phyloP scores from a whole-genome alignment of 176 grass and related monocot species.

The Eleusine coracana region DNA sequence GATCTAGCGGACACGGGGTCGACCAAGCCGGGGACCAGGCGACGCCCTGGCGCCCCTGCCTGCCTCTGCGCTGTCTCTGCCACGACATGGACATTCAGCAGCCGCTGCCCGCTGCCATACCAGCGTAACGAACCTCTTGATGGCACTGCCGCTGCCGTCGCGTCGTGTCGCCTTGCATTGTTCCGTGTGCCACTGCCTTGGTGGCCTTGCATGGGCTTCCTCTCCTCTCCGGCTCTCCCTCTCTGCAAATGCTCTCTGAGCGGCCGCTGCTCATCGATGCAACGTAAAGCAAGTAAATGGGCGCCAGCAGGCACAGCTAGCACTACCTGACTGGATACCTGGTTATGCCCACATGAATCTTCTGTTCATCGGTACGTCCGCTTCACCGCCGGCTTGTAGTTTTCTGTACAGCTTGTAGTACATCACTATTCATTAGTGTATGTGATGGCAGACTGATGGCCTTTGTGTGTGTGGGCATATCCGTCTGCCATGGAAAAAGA shows the following conservation, averaged over 20 bases:
- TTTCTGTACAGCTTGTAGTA: not conserved
- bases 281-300: conserved; percentile 38
- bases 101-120: conserved; percentile 18
- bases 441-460: not conserved
- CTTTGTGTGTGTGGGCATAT: not conserved
- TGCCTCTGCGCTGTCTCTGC: conserved; percentile 3
- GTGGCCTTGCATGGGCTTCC: conserved; percentile 21
- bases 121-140: conserved; percentile 49
- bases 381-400: not conserved
- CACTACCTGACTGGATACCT: not conserved
- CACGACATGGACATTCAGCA: conserved; percentile 43
- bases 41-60: conserved; percentile 12
- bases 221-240: not conserved
- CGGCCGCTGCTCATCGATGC: conserved; percentile 4
- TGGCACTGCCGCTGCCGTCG: conserved; percentile 19
- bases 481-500: conserved; percentile 33
- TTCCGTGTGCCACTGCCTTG: conserved; percentile 39
- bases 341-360: conserved; percentile 51
- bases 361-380: conserved; percentile 43
- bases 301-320: not conserved
- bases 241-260: conserved; percentile 24
- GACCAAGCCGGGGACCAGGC: conserved; percentile 46
- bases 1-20: conserved; percentile 14
- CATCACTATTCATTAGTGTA: not conserved
- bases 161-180: conserved; percentile 31